Conservation (phyloP, 2,329 filamentous ascomycete genomes). For the Leptoxyphium fumago region DNA sequence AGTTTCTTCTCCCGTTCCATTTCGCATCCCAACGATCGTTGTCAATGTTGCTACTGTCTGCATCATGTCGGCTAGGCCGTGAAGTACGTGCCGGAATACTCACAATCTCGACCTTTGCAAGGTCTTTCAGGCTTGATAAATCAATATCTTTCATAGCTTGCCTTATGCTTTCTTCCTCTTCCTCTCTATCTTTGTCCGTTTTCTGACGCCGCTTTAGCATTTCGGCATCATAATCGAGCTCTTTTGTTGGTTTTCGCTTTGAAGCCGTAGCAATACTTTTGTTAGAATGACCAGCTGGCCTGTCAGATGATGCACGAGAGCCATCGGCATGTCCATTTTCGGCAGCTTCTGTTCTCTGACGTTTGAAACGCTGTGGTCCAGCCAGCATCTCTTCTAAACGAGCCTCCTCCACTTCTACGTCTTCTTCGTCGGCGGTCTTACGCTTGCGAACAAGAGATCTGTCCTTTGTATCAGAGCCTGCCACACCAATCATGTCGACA, state of each 20-base stretch:
- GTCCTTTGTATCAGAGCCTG: background rate
- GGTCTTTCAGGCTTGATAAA: conserved; percentile 54
- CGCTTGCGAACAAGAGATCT: conserved; percentile 12
- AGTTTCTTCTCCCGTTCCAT: conserved; percentile 94
- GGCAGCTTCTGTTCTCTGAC: conserved; percentile 48
- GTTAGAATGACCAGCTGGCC: conserved; percentile 8
- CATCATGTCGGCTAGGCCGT: conserved; percentile 11
- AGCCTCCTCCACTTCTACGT: conserved; percentile 23
- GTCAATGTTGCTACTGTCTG: conserved; percentile 17
- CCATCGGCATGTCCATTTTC: conserved; percentile 25
- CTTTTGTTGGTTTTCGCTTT: conserved; percentile 31
- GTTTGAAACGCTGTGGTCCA: conserved; percentile 62
- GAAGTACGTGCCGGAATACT: conserved; percentile 36
- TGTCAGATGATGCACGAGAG: conserved; percentile 6
- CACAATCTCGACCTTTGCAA: conserved; percentile 56
- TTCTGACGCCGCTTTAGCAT: conserved; percentile 38
- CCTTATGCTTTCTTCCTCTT: conserved; percentile 50
- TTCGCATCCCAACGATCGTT: conserved; percentile 63
- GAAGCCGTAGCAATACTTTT: conserved; percentile 16
- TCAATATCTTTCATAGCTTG: conserved; percentile 49
- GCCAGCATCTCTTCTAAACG: conserved; percentile 61
- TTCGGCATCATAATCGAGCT: conserved; percentile 47
- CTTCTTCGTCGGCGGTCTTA: conserved; percentile 9
- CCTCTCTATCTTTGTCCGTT: conserved; percentile 39
- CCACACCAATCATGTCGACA: background rate